phyloP scores from a whole-genome alignment of 2,329 filamentous ascomycete genomes.

The Meredithiella fracta region DNA sequence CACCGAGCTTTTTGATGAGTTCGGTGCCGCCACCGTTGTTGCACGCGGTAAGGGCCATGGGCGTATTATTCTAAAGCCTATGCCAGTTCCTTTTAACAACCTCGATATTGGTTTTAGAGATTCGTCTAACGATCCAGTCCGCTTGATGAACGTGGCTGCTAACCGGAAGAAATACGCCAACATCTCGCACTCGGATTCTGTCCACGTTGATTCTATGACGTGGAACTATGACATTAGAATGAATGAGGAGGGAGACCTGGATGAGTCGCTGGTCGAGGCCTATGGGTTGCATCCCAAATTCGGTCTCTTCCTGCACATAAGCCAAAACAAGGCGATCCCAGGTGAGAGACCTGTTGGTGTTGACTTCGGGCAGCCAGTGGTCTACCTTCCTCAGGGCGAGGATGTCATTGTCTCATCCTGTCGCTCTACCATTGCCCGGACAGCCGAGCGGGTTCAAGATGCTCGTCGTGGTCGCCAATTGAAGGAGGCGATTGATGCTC shows the following conservation, averaged over 20 bases:
- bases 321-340: conserved; percentile 28
- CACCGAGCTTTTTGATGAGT: conserved; percentile 32
- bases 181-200: conserved; percentile 35
- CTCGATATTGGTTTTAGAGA: conserved; percentile 44
- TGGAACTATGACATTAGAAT: conserved; percentile 36
- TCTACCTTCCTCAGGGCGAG: conserved; percentile 32
- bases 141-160: conserved; percentile 17
- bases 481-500: conserved; percentile 21
- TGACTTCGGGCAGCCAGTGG: conserved; percentile 31
- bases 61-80: conserved; percentile 35
- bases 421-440: conserved; percentile 25
- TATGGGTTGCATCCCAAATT: conserved; percentile 36
- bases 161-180: conserved; percentile 38
- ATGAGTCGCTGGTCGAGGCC: conserved; percentile 32
- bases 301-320: conserved; percentile 34
- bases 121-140: conserved; percentile 37
- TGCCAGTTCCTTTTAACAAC: conserved; percentile 31
- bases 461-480: conserved; percentile 23
- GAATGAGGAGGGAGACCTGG: conserved; percentile 33
- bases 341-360: conserved; percentile 16
- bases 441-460: conserved; percentile 22
- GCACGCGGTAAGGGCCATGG: conserved; percentile 30
- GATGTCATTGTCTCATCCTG: conserved; percentile 31
- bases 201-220: conserved; percentile 38
- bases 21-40: conserved; percentile 33